A percentile compares a stretch with the other conserved stretches of the same genome.
Evolutionary conservation across 140 eudicot genomes (phyloP).

Genomic region (Ambrosia hybrid): DNA sequence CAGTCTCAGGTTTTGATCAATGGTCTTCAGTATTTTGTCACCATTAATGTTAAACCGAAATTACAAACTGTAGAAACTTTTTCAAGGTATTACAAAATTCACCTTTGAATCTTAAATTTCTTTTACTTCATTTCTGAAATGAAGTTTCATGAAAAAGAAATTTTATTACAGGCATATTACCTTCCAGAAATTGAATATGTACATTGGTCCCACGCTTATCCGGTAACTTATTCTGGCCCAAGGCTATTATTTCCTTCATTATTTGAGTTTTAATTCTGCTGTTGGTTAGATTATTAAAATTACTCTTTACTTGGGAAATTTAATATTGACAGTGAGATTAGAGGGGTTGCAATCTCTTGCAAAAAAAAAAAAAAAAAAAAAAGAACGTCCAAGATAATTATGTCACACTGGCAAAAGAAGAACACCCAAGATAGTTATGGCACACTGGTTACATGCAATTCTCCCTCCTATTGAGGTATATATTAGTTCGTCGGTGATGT

Average conservation of each 20-base stretch:
- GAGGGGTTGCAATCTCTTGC: too few relatives aligned
- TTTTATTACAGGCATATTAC: slow-evolving; percentile 70
- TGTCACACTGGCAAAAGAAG: too few relatives aligned
- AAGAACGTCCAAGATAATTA: too few relatives aligned
- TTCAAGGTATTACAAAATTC: slow-evolving; percentile 52
- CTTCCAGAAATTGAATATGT: slow-evolving; percentile 98
- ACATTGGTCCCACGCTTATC: slow-evolving; percentile 89
- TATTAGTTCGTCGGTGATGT: too few relatives aligned
- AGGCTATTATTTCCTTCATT: slow-evolving; percentile 1
- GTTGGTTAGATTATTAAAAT: too few relatives aligned
- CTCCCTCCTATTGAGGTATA: too few relatives aligned
- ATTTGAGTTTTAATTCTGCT: not conserved
- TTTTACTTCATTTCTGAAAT: slow-evolving; percentile 6
- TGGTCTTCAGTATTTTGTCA: slow-evolving; percentile 87
- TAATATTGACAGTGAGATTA: too few relatives aligned
- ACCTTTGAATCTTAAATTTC: not conserved
- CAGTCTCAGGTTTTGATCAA: slow-evolving; percentile 77
- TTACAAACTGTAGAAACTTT: slow-evolving; percentile 80
- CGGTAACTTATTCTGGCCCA: slow-evolving; percentile 53
- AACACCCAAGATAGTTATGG: too few relatives aligned
- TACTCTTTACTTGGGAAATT: too few relatives aligned
- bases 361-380: too few relatives aligned
- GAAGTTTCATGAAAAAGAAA: not conserved
- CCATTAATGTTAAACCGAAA: slow-evolving; percentile 63
- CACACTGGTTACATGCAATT: too few relatives aligned